Evolutionary conservation across 2,329 filamentous ascomycete genomes (phyloP), one percentile per base, ranked within the genome.

Genomic region (Nigrospora osmanthi): DNA sequence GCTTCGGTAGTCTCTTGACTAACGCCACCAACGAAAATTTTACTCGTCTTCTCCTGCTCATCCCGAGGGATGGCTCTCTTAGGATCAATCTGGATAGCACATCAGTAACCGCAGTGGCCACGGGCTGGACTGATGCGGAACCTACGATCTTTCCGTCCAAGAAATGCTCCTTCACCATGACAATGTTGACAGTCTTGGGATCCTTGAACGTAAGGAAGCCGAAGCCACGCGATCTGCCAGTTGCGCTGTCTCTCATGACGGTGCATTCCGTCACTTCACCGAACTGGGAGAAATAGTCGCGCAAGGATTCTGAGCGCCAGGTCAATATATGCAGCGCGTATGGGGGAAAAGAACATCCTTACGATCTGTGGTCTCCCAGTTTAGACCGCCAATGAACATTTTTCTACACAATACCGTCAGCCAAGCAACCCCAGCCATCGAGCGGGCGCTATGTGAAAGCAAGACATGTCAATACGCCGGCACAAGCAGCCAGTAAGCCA

Each of bases 111-210:
- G 7, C 23, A 33, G 9, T 23, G 6, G 16, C 30, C 15, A 40
- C 12, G 39, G 12, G 12, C 16, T 14, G 14, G 30, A 32, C 23
- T 11, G 14, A 16, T 11, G 16, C 16, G 13, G 15, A 32, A 70
- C 87, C 73, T 78, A 97, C 93, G 65, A 98, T 96, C 68, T 98
- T 98, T 50, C 93, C 93, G 62, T 98, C 93, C 17, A 98, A 78
- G 57, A 91, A 95, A 65, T 98, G 93, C 64, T 98, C 93, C 69
- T 98, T 98, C 51, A 98, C 93, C 93, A 98, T 98, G 52, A 98
- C 93, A 54, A 89, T 95, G 63, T 98, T 98, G 54, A 98, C 93
- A 4, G 89, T 95, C 71, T 95, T 95, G 40, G 93, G 86, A 60
- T 98, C 93, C 63, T 88, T 94, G 75, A 98, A 98, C 0, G 93